phyloP scores from a whole-genome alignment of 768 basidiomycete species.

The Daedaleopsis nitida region DNA sequence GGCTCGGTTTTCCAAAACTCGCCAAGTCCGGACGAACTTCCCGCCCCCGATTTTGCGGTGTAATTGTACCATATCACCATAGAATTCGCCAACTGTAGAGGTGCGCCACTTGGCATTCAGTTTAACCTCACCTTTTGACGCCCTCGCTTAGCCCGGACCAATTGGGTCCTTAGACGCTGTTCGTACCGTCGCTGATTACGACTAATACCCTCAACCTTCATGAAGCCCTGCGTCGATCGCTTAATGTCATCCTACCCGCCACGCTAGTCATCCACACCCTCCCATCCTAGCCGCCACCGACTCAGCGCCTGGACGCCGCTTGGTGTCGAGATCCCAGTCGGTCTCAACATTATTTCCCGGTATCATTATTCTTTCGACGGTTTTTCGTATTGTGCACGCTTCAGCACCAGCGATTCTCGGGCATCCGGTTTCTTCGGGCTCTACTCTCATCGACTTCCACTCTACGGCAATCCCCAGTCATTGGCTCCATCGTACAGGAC shows the following conservation, averaged over 20 bases:
- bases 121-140: background rate
- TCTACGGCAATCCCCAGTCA: conserved; percentile 31
- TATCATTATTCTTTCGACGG: conserved; percentile 50
- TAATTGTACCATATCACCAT: conserved; percentile 35
- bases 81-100: conserved; percentile 42
- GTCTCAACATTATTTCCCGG: conserved; percentile 26
- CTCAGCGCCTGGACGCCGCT: background rate
- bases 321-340: background rate
- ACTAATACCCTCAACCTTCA: conserved; percentile 30
- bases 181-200: conserved; percentile 27
- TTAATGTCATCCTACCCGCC: conserved; percentile 27
- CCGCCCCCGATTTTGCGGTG: conserved; percentile 60
- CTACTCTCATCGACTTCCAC: conserved; percentile 19
- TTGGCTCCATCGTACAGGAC: conserved; percentile 42
- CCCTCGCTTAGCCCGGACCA: conserved; percentile 35
- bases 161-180: conserved; percentile 42
- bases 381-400: conserved; percentile 20
- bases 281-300: conserved; percentile 26
- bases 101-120: conserved; percentile 30
- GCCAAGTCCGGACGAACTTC: conserved; percentile 80
- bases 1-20: conserved; percentile 87
- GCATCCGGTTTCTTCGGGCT: conserved; percentile 18
- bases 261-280: conserved; percentile 17
- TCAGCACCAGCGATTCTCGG: conserved; percentile 17
- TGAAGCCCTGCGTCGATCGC: conserved; percentile 32